Evolutionary conservation across 257 asterid species (phyloP).

Genomic region (Lavandula angustifolia): DNA sequence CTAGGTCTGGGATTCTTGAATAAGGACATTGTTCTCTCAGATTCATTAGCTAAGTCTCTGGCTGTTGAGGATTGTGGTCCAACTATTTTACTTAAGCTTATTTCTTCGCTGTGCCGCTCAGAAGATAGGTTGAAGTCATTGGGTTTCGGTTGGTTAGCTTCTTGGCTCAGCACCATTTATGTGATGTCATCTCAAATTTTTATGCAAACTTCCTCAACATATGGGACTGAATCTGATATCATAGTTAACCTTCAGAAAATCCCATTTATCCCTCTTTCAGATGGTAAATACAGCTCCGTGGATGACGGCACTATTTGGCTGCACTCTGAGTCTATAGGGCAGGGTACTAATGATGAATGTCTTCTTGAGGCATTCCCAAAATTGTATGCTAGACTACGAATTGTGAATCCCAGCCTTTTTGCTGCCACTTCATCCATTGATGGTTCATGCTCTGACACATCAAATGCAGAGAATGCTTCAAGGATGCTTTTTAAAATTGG

Average conservation of each 20-base stretch:
- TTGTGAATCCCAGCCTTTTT: slow-evolving; percentile 70
- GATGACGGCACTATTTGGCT: slow-evolving; percentile 80
- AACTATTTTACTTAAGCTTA: slow-evolving; percentile 50
- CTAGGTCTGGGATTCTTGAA: slow-evolving; percentile 86
- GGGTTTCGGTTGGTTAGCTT: slow-evolving; percentile 80
- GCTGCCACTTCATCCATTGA: slow-evolving; percentile 55
- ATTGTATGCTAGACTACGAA: slow-evolving; percentile 65
- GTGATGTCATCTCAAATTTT: slow-evolving; percentile 47
- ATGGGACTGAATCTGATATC: slow-evolving; percentile 52
- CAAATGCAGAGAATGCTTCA: slow-evolving; percentile 55
- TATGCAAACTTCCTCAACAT: slow-evolving; percentile 39
- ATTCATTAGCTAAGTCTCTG: slow-evolving; percentile 77
- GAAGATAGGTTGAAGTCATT: slow-evolving; percentile 57
- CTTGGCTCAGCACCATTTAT: slow-evolving; percentile 70
- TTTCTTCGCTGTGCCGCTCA: slow-evolving; percentile 62
- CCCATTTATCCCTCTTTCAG: slow-evolving; percentile 84
- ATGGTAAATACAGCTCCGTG: slow-evolving; percentile 70
- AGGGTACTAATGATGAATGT: slow-evolving; percentile 50
- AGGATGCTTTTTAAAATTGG: slow-evolving; percentile 83
- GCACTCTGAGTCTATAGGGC: slow-evolving; percentile 51
- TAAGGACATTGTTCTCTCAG: slow-evolving; percentile 76
- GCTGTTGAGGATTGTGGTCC: slow-evolving; percentile 95
- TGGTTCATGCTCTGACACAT: slow-evolving; percentile 45
- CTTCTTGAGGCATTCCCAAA: slow-evolving; percentile 61
- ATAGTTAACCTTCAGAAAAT: slow-evolving; percentile 53